Evolutionary conservation across 805 yeast species (phyloP), one percentile per base, ranked within the genome.

Genomic region (Maudiozyma serrabonitensis): DNA sequence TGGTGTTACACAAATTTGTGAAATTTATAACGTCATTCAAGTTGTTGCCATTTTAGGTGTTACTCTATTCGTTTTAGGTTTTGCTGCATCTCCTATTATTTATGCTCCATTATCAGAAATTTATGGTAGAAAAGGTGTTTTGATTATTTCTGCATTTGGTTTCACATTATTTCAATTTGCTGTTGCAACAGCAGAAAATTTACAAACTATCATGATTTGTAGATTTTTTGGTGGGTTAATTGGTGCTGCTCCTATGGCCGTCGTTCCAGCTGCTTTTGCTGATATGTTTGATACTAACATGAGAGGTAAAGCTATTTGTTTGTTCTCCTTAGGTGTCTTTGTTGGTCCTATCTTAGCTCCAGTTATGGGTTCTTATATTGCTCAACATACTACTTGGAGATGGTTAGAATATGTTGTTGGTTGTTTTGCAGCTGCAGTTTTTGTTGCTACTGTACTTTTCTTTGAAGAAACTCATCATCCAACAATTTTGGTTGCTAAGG

Each of bases 81-180:
- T 90, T 67, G 97, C 96, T 1, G 75, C 87, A 0, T 96, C 97
- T 16, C 98, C 98, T 6, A 72, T 90, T 46, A 59, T 87, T 34
- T 90, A 93, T 87, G 96, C 93, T 31, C 96, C 95, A 6, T 63
- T 85, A 37, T 82, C 91, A n/a, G 95, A 85, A 63, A 60, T 83
- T 37, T 82, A 74, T 56, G 93, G 95, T 46, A 78, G 95, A 65
- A 77, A 78, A 62, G 65, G 75, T 12, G 80, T 87, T 15, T 57
- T 85, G 47, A 54, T 84, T 2, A 53, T 79, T 4, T 79, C 89
- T 4, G 63, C 75, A 4, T 68, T 86, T 41, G 77, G 83, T 1
- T 76, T 77, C 60, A 69, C 75, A n/a, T 57, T 76, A 41, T 87
- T 87, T 67, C 73, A 75, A 44, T 84, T 84, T 60, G 95, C 85